These are phyloP conservation scores for Monosporascus cannonballus DNA, from an alignment of 2,329 filamentous ascomycete species.

Conservation along the genomic window DNA sequence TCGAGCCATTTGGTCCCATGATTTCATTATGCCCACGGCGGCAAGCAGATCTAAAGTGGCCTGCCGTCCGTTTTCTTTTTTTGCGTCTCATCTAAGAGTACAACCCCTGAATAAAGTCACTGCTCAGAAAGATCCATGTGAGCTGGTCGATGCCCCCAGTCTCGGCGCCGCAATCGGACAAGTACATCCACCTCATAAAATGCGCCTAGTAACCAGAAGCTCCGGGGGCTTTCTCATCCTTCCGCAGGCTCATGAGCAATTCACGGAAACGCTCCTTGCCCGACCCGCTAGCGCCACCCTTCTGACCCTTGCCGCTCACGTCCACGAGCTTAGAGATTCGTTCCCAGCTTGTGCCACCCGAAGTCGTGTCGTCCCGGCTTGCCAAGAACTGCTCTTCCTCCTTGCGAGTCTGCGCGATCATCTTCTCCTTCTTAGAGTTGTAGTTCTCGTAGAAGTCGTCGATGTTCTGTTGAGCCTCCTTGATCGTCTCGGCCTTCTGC, in stretches of 20 bases:
- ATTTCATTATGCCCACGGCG: conserved; percentile 19
- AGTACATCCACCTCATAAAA: conserved; percentile 10
- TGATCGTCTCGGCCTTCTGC: conserved; percentile 79
- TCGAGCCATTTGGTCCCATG: conserved; percentile 12
- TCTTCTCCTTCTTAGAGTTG: conserved; percentile 96
- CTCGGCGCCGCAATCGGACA: conserved; percentile 7
- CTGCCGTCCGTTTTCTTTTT: conserved; percentile 7
- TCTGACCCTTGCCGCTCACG: conserved; percentile 84
- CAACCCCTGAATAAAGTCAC: conserved; percentile 8
- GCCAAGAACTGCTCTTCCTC: conserved; percentile 91
- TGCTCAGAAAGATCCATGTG: conserved; percentile 1
- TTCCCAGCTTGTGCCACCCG: conserved; percentile 96
- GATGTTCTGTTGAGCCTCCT: conserved; percentile 87
- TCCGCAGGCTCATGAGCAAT: conserved; percentile 76
- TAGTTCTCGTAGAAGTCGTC: conserved; percentile 99
- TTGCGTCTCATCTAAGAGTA: conserved; percentile 19
- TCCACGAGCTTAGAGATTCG: conserved; percentile 97
- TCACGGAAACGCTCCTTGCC: conserved; percentile 97
- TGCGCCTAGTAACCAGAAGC: conserved; percentile 51
- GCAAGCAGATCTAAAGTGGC: conserved; percentile 9
- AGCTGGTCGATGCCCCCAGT: conserved; percentile 2
- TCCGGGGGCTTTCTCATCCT: conserved; percentile 81
- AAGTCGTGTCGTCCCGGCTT: conserved; percentile 84
- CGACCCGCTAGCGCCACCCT: conserved; percentile 80
- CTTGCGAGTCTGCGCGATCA: conserved; percentile 76